Evolutionary conservation across 129 eudicot species (phyloP), one percentile per base, ranked within the genome.

Genomic region (Lonicera japonica): DNA sequence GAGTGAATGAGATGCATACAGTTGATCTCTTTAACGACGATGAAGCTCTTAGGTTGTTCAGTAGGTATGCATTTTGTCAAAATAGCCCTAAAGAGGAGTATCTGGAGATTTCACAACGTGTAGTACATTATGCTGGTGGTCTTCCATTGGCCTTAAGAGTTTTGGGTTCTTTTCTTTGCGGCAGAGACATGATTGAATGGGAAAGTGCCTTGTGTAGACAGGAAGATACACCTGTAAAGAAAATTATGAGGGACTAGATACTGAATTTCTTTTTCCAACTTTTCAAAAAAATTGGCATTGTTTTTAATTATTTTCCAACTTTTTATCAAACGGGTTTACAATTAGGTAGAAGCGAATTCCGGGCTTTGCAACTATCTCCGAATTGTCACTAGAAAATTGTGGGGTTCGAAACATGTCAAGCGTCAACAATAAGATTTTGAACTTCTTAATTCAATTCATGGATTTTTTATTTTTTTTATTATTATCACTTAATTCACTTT

Each of bases 131-230:
- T 20, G 46, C 23, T 10, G 21, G 22, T 0, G 75, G 69, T 21
- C 58, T 63, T 62, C 75, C 75, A 4, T 71, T 72, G 14, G 70
- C 77, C 29, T 71, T 72, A 16, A 12, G 63, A 23, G 77, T 64
- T 5, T 64, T 72, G 43, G 71, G 76, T 29, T 64, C 77, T 1
- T 46, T 16, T 20, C 36, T 73, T 25, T 12, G 8, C 29, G 43
- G 46, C 1, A 57, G 54, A 5, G 24, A 4, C 17, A 17, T 46
- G 1, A 22, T 3, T 17, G 66, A 24, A 14, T 73, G 77, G 72
- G 10, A 3, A 57, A 59, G 54, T 51, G 13, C 58, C 1, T 34
- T 65, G 29, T 25, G 58, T 10, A 47, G 59, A 18, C 39, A 64
- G 12, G 15, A 65, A 39, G 54, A 56, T 8, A 11, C 36, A 10